These are phyloP conservation scores for Haplographium delicatum DNA, from an alignment of 495 filamentous ascomycete species.

Conservation along the genomic window DNA sequence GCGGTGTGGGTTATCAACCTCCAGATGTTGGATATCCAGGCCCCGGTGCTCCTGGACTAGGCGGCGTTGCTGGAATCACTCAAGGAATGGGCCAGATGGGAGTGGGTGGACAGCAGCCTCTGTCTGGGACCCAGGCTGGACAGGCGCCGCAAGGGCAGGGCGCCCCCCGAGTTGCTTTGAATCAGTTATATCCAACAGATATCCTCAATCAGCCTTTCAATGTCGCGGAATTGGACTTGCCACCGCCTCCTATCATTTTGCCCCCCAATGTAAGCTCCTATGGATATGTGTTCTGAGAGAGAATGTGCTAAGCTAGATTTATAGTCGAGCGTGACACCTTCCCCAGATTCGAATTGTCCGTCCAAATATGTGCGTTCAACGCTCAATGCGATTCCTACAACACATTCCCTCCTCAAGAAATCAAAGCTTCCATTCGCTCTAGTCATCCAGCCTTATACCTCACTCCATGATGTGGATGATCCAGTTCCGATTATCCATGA, in stretches of 20 bases:
- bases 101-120: constrained; percentile 53
- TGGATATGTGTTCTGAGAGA: too few relatives aligned
- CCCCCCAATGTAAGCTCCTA: constrained; percentile 75
- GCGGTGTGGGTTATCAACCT: constrained; percentile 57
- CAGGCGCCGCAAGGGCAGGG: constrained; percentile 42
- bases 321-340: constrained; percentile 87
- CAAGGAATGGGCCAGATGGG: constrained; percentile 81
- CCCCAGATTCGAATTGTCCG: constrained; percentile 85
- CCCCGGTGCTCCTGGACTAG: constrained; percentile 42
- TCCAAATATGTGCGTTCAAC: constrained; percentile 95
- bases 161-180: constrained; percentile 57
- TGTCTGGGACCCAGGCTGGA: constrained; percentile 44
- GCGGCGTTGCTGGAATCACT: constrained; percentile 68
- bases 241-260: constrained; percentile 85
- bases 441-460: constrained; percentile 89
- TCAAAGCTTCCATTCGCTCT: constrained; percentile 92
- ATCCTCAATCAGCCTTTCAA: constrained; percentile 90
- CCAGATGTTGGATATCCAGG: constrained; percentile 60
- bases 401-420: constrained; percentile 88
- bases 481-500: constrained; percentile 87
- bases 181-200: constrained; percentile 88
- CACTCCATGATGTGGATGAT: constrained; percentile 90
- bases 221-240: constrained; percentile 84
- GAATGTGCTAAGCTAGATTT: constrained; percentile 12
- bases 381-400: constrained; percentile 87